Percentiles rank a stretch among this genome's conserved stretches.
phyloP scores from a whole-genome alignment of 768 basidiomycete species.

The Lepiota venenata region DNA sequence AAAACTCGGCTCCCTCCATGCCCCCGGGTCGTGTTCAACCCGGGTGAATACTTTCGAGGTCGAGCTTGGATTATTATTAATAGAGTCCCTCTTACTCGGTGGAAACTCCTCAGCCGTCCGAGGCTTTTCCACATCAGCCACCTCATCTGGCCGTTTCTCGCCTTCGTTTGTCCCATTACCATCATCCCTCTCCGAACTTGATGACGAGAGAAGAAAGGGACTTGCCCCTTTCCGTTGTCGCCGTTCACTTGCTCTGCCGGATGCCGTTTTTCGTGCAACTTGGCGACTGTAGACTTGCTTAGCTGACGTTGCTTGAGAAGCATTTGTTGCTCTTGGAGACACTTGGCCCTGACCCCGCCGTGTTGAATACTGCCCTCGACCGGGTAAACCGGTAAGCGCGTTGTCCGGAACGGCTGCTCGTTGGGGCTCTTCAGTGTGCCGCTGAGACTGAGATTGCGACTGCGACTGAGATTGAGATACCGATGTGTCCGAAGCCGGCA shows the following conservation, averaged over 20 bases:
- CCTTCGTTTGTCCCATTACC: neutral
- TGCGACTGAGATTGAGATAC: constrained; percentile 32
- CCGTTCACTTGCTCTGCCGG: no score
- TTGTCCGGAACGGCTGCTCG: neutral
- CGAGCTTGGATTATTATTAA: neutral
- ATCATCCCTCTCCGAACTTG: neutral
- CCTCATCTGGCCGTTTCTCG: neutral
- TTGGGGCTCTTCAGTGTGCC: neutral
- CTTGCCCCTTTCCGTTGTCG: neutral
- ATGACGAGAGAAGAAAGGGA: no score
- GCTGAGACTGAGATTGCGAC: constrained; percentile 23
- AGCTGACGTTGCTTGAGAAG: no score
- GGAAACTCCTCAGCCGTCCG: constrained; percentile 8
- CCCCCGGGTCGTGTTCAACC: constrained; percentile 4
- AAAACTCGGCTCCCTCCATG: constrained; percentile 6
- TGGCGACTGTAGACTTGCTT: neutral
- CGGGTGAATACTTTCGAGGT: neutral
- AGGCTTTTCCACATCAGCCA: neutral
- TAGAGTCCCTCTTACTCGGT: constrained; percentile 4
- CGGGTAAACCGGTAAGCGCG: no score
- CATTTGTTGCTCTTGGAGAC: no score
- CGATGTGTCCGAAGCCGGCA: constrained; percentile 55
- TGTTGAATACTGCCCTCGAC: no score
- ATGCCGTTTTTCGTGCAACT: neutral
- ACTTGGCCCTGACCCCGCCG: no score